A percentile compares a stretch with the other conserved stretches of the same genome.
These are phyloP conservation scores for Nothophaeocryptopus gaeumannii DNA, from an alignment of 2,329 filamentous ascomycete species.

Conservation along the genomic window DNA sequence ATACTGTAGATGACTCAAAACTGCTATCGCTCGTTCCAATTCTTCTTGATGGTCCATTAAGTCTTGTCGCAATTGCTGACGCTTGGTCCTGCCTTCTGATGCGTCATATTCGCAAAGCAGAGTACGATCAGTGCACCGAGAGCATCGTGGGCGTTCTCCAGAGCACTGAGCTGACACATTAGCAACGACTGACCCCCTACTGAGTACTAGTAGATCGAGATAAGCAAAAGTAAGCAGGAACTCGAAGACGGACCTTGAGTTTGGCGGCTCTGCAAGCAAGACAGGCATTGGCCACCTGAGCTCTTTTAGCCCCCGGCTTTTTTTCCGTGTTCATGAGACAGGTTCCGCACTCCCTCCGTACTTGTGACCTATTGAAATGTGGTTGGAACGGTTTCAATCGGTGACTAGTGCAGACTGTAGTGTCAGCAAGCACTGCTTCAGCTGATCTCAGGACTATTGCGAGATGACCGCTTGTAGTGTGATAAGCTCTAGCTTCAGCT, in stretches of 20 bases:
- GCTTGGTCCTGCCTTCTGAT: slow-evolving; percentile 20
- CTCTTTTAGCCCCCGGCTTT: no score
- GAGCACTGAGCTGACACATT: slow-evolving; percentile 10
- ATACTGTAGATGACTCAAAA: slow-evolving; percentile 17
- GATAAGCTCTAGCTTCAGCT: no score
- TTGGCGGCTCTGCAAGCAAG: slow-evolving; percentile 10
- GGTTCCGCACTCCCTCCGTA: no score
- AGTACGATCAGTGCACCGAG: slow-evolving; percentile 1
- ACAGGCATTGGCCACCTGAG: slow-evolving; percentile 13
- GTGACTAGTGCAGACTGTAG: no score
- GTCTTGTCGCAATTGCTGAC: slow-evolving; percentile 21
- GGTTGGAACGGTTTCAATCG: no score
- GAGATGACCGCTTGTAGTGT: no score
- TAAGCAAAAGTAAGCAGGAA: neutral
- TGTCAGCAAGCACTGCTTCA: no score
- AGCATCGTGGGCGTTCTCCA: slow-evolving; percentile 18
- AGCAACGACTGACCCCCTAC: neutral
- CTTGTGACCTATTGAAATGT: no score
- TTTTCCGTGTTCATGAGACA: no score
- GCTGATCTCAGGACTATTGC: no score
- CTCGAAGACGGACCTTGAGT: slow-evolving; percentile 10
- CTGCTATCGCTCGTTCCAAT: slow-evolving; percentile 10
- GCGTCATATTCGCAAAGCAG: slow-evolving; percentile 22
- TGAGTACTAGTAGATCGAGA: neutral
- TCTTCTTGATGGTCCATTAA: slow-evolving; percentile 11